Base-by-base conservation (phyloP, 306 rosid species). In the Citrullus amarus region DNA sequence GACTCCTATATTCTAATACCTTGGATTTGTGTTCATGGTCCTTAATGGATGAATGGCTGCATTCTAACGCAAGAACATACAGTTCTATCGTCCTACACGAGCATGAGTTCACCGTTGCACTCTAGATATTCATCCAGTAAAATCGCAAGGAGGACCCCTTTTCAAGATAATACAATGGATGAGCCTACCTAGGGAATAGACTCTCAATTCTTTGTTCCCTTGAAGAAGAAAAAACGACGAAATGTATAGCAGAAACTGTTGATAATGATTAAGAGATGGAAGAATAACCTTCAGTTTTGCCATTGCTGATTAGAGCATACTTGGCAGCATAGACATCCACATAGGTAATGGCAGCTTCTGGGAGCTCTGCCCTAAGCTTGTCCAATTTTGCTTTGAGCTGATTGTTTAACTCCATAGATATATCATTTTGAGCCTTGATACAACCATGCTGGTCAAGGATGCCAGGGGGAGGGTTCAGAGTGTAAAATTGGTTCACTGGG, bases 251-350 rank as follows among this genome's bases (percentile, higher is more conserved):
- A 14, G 25, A 22, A 41, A 68, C 18, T n/a, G 54, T 41, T 68
- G 2, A 9, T 39, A 13, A 41, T 68, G 53, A 50, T 50, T 48
- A 76, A 12, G 39, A 34, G 71, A 56, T 5, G 32, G 38, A 43
- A 2, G 39, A 28, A 3, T 81, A 81, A 90, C 98, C 98, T 90
- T 91, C 89, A 2, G 78, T 84, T 48, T 90, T 92, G 62, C 96
- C 86, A 50, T 85, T 86, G 85, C 91, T 87, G 81, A 93, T 89
- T 44, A 93, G 87, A 79, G 86, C 88, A 70, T 89, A 91, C 85
- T 93, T 93, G 8, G 97, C 98, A 55, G 97, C 90, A 75, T 85
- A 88, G 80, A 77, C 88, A 85, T 93, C 96, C 9, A 92, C 97
- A 71, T 90, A 89, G 48, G 97, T 90, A 70, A 93, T 89, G 78